Percentiles rank a stretch among this genome's conserved stretches.
Evolutionary conservation across 2,329 filamentous ascomycete species (phyloP).

Genomic region (Penicillium oxalicum): DNA sequence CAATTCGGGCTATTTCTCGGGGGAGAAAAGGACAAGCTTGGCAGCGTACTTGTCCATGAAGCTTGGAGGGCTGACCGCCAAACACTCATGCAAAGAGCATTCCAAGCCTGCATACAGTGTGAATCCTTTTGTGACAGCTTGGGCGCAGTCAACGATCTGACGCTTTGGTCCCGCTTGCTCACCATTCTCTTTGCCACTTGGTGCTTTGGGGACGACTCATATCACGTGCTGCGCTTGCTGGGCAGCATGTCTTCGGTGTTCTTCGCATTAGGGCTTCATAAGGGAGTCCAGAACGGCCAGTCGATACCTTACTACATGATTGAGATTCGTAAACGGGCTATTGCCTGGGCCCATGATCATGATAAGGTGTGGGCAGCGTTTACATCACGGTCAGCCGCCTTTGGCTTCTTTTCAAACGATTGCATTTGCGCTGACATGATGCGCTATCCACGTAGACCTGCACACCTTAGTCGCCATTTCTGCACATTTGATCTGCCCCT

Average conservation of each 20-base stretch:
- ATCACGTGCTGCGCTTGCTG: conserved; percentile 4
- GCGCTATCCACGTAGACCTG: neutral
- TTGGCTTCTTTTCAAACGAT: neutral
- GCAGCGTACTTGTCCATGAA: neutral
- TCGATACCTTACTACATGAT: conserved; percentile 4
- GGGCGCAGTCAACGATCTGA: conserved; percentile 5
- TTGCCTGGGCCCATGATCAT: conserved; percentile 7
- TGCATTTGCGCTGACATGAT: no score
- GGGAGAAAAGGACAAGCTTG: conserved; percentile 2
- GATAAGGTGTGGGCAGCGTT: conserved; percentile 6
- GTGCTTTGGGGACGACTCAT: conserved; percentile 10
- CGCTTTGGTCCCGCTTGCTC: conserved; percentile 2
- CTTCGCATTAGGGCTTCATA: conserved; percentile 6
- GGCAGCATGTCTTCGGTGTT: conserved; percentile 6
- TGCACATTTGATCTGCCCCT: conserved; percentile 5
- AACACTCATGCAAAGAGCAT: conserved; percentile 6
- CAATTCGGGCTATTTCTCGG: conserved; percentile 4
- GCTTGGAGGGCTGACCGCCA: conserved; percentile 5
- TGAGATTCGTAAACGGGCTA: conserved; percentile 6
- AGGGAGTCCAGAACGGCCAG: neutral
- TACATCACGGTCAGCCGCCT: conserved; percentile 1
- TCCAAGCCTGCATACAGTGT: conserved; percentile 4
- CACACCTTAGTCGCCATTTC: conserved; percentile 5
- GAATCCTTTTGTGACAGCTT: conserved; percentile 4
- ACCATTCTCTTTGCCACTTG: conserved; percentile 5